Conservation (phyloP, 2,329 filamentous ascomycete species). For the Fusarium pseudocircinatum region DNA sequence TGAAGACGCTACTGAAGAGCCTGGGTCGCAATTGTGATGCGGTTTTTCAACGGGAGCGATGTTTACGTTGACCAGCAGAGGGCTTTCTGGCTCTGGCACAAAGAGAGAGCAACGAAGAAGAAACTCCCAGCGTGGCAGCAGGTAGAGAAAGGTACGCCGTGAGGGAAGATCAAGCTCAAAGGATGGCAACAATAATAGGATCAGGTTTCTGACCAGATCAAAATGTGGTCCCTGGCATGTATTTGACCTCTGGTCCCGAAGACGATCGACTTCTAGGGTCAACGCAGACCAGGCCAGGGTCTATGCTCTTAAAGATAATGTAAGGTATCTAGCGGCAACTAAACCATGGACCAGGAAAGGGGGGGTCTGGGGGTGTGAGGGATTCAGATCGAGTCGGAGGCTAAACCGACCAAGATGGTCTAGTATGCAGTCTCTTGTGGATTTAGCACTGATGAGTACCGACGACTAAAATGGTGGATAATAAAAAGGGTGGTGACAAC, state of each 20-base stretch:
- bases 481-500: conserved; percentile 38
- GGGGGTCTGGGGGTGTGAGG: conserved; percentile 32
- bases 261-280: conserved; percentile 41
- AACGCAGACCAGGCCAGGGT: conserved; percentile 39
- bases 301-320: conserved; percentile 37
- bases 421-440: conserved; percentile 35
- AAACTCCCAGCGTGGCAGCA: background rate
- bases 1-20: conserved; percentile 8
- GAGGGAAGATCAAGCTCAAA: conserved; percentile 1
- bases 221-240: conserved; percentile 37
- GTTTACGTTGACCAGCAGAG: background rate
- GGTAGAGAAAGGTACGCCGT: background rate
- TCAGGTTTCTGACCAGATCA: conserved; percentile 4
- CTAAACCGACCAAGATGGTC: conserved; percentile 29
- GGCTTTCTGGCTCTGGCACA: background rate
- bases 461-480: conserved; percentile 41
- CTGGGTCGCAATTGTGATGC: conserved; percentile 9
- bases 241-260: conserved; percentile 39
- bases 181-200: conserved; percentile 11
- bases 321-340: conserved; percentile 41
- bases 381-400: conserved; percentile 32
- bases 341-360: conserved; percentile 38
- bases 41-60: background rate
- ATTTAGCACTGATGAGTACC: conserved; percentile 34
- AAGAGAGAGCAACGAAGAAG: background rate